Conservation (phyloP, 345 rosid species). For the Citrus trifoliata region DNA sequence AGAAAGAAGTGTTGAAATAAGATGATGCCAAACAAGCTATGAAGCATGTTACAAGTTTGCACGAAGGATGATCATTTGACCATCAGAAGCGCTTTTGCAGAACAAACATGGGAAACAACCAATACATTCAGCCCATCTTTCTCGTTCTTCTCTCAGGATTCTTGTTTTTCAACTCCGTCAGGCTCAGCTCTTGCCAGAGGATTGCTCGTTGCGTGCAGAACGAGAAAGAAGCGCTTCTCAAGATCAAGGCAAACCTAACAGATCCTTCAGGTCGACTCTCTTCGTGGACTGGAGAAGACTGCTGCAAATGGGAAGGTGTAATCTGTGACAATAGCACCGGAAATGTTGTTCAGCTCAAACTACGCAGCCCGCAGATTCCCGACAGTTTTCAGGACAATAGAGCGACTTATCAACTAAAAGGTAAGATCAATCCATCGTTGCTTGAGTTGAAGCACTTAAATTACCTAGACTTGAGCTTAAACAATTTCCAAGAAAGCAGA, state of each 20-base stretch:
- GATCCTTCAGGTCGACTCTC: conserved; percentile 37
- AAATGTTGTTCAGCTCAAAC: conserved; percentile 35
- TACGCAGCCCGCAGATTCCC: conserved; percentile 21
- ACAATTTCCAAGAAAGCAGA: conserved; percentile 12
- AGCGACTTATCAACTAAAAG: not conserved
- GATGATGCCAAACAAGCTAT: no score
- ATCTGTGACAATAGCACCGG: conserved; percentile 27
- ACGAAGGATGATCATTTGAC: no score
- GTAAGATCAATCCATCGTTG: conserved; percentile 9
- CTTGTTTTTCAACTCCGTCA: not conserved
- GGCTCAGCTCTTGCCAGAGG: not conserved
- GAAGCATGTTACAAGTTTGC: no score
- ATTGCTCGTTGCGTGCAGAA: conserved; percentile 1
- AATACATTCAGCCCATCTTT: not conserved
- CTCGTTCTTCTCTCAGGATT: not conserved
- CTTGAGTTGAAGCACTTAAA: conserved; percentile 14
- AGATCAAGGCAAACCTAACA: conserved; percentile 29
- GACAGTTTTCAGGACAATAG: conserved; percentile 14
- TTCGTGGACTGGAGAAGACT: conserved; percentile 49
- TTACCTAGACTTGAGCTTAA: conserved; percentile 19
- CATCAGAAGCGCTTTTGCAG: no score
- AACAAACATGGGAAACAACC: not conserved
- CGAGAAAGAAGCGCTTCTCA: conserved; percentile 41
- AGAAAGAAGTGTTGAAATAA: no score
- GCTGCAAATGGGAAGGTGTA: conserved; percentile 43